Conservation (phyloP, 169 alveolate genomes). For the Plasmodium inui region DNA sequence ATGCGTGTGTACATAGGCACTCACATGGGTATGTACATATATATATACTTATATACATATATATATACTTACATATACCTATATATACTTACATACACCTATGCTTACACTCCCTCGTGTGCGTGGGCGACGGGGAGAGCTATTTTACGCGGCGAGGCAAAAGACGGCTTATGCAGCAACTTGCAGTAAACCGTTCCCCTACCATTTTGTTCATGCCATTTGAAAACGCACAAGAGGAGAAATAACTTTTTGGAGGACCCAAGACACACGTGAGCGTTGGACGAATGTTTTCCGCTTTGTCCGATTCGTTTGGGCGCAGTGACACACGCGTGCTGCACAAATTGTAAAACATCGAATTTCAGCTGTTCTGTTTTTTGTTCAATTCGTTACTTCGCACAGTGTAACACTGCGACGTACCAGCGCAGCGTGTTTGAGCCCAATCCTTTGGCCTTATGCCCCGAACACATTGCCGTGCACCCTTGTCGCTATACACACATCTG, state of each 20-base stretch:
- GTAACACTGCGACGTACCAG: neutral
- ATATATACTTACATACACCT: neutral
- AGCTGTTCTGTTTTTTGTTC: neutral
- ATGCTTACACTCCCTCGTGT: neutral
- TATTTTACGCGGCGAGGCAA: neutral
- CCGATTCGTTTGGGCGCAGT: neutral
- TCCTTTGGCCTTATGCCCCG: neutral
- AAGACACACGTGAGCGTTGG: neutral
- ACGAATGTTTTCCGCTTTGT: neutral
- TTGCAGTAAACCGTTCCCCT: neutral
- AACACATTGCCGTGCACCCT: neutral
- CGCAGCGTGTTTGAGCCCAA: neutral
- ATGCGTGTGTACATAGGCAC: neutral
- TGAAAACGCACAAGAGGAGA: neutral
- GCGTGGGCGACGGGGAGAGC: neutral
- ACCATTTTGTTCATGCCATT: neutral
- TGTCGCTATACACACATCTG: neutral
- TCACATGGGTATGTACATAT: neutral
- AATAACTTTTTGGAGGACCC: neutral
- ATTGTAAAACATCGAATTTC: neutral
- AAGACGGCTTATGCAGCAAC: neutral
- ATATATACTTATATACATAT: neutral
- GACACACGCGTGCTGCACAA: neutral
- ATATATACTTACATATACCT: neutral
- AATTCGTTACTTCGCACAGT: neutral